Evolutionary conservation across 148 eudicot genomes (phyloP).

Genomic region (Amaranthus palmeri): DNA sequence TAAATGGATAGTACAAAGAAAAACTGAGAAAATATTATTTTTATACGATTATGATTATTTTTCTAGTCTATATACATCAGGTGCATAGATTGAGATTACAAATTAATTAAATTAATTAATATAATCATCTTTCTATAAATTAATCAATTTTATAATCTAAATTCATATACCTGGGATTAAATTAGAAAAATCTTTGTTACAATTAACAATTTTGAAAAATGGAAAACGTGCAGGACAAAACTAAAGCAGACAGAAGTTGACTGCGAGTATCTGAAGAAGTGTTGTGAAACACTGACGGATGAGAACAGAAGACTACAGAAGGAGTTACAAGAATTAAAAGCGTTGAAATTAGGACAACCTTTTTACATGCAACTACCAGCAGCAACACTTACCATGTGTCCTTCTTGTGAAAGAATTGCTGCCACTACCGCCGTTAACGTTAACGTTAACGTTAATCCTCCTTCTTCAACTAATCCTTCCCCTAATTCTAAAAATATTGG

Average conservation of each 20-base stretch:
- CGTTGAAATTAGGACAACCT: slow-evolving; percentile 46
- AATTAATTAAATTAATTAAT: too few relatives aligned
- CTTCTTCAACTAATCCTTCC: neutral
- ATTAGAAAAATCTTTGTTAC: too few relatives aligned
- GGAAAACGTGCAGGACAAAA: slow-evolving; percentile 27
- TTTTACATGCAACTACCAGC: slow-evolving; percentile 66
- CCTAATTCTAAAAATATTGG: slow-evolving; percentile 22
- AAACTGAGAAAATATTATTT: too few relatives aligned
- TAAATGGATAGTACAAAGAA: too few relatives aligned
- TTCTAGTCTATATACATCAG: too few relatives aligned
- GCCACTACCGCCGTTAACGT: slow-evolving; percentile 14
- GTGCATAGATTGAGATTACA: too few relatives aligned
- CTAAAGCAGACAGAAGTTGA: slow-evolving; percentile 60
- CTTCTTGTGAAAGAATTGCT: slow-evolving; percentile 65
- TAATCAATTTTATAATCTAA: too few relatives aligned
- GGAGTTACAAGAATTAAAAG: slow-evolving; percentile 64
- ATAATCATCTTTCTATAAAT: too few relatives aligned
- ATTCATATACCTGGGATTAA: too few relatives aligned
- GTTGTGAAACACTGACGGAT: slow-evolving; percentile 63
- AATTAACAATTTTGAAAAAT: too few relatives aligned
- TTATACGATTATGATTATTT: too few relatives aligned
- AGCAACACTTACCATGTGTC: slow-evolving; percentile 74
- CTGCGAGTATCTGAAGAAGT: slow-evolving; percentile 74
- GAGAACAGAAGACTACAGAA: slow-evolving; percentile 71
- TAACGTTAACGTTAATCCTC: too few relatives aligned